Conservation (phyloP, 345 rosid genomes). For the Sonneratia alba region DNA sequence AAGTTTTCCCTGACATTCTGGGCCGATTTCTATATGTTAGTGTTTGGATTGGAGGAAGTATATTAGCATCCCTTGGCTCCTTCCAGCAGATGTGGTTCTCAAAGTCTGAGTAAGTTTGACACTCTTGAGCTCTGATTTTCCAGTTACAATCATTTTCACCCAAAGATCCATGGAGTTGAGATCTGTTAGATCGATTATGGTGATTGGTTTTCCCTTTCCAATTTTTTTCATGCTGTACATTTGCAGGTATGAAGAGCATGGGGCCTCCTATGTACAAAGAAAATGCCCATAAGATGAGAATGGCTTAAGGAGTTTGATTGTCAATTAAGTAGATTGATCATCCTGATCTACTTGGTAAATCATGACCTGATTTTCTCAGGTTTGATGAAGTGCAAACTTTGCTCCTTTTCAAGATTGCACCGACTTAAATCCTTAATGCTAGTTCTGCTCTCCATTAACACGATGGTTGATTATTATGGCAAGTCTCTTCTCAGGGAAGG, state of each 20-base stretch:
- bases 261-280: conserved; percentile 88
- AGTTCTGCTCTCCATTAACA: no score
- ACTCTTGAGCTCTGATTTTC: not conserved
- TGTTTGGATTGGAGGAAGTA: conserved; percentile 91
- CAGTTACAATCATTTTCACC: no score
- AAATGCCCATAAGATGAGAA: conserved; percentile 63
- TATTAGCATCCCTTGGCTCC: conserved; percentile 23
- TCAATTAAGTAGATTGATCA: not conserved
- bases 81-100: conserved; percentile 29
- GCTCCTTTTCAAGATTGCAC: no score
- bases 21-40: conserved; percentile 26
- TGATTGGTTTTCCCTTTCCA: not conserved
- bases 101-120: conserved; percentile 48
- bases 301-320: not conserved
- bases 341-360: not conserved
- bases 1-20: no score
- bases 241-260: conserved; percentile 92
- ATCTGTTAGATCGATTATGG: not conserved
- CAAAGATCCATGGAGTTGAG: not conserved
- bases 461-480: no score
- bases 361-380: no score
- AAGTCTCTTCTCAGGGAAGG: no score
- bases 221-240: not conserved
- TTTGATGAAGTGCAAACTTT: no score
- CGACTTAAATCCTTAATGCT: no score